Evolutionary conservation across 805 yeast species (phyloP), one percentile per base, ranked within the genome.

Genomic region (Yamadazyma ubonensis): DNA sequence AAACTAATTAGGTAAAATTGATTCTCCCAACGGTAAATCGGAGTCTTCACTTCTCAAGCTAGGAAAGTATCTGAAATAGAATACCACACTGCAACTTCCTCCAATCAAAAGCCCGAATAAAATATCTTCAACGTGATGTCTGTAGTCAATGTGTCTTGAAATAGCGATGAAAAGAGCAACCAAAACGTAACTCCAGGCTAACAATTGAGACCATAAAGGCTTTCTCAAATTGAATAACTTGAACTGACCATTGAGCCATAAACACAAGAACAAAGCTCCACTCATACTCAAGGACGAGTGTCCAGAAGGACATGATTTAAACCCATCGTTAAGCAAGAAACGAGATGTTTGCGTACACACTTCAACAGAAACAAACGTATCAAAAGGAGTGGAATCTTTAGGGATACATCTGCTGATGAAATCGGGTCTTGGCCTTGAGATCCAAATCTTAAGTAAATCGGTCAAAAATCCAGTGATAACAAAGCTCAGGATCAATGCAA

Each of bases 371-470:
- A 65, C 68, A 29, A 55, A 55, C 19, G 11, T 39, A 31, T 57
- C 48, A 1, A 42, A 20, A 1, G 64, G 59, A 7, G 69, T 58
- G 3, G 51, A 48, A 4, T 48, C 27, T 31, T 32, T 46, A 30
- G 66, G 64, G 29, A 52, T 58, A 49, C 75, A 70, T 31, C 75
- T 54, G 28, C 61, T 61, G 36, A 70, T 48, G 46, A 70, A 70
- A 41, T 70, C 75, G 3, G 75, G 75, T 39, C 75, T 50, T 25
- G 67, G 73, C 41, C 70, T 54, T 3, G 69, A 70, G 20, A 60
- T 69, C 65, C 61, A 65, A 37, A 55, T 55, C 49, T 66, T 67
- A 45, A 65, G 52, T 22, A 63, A 51, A 49, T 63, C 75, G 37
- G 68, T 70, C 36, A 59, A 34, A 25, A 57, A 61, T 16, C 61